Evolutionary conservation across 2,329 filamentous ascomycete species (phyloP).

Genomic region (Botrytis tulipae): DNA sequence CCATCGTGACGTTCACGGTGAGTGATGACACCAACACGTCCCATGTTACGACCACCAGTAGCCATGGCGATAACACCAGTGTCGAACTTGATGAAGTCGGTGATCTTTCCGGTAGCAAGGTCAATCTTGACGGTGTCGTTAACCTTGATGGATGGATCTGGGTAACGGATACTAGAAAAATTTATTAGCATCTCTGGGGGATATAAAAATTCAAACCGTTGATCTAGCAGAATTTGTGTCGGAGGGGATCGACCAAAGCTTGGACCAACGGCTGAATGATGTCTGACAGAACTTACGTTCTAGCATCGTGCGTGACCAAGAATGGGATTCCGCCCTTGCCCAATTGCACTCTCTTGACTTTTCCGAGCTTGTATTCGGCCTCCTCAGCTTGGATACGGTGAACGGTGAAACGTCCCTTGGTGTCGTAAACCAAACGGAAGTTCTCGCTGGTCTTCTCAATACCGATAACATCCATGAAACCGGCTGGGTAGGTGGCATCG

Average conservation of each 20-base stretch:
- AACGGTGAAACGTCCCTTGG: conserved; percentile 99
- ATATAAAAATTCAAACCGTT: conserved; percentile 37
- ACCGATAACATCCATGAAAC: conserved; percentile 99
- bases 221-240: conserved; percentile 37
- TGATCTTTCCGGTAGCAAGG: conserved; percentile 93
- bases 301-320: conserved; percentile 99
- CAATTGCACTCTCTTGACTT: conserved; percentile 99
- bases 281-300: conserved; percentile 98
- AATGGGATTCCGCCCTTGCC: conserved; percentile 99
- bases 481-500: conserved; percentile 93
- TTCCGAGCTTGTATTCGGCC: conserved; percentile 99
- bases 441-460: conserved; percentile 99
- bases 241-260: conserved; percentile 74
- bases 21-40: conserved; percentile 99
- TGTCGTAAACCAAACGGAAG: conserved; percentile 99
- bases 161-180: conserved; percentile 87
- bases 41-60: conserved; percentile 99
- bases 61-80: conserved; percentile 97
- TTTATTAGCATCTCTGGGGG: conserved; percentile 38
- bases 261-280: conserved; percentile 99
- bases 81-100: conserved; percentile 98
- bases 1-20: conserved; percentile 99
- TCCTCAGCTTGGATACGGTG: conserved; percentile 99
- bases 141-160: conserved; percentile 97
- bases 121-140: conserved; percentile 99